These are phyloP conservation scores for Alternaria sp. DNA, from an alignment of 2,329 filamentous ascomycete species.

Conservation along the genomic window DNA sequence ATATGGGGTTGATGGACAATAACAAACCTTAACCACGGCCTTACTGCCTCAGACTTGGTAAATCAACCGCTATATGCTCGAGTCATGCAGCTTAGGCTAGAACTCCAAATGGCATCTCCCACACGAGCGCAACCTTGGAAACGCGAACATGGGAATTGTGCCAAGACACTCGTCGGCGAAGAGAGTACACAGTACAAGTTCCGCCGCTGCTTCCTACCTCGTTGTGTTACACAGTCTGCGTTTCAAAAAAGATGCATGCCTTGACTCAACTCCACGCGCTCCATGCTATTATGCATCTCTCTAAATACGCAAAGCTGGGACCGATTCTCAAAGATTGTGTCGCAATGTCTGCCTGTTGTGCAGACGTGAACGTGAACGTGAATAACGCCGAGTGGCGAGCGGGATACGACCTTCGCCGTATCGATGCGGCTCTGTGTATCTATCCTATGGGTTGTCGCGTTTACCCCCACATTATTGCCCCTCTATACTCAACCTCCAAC, in stretches of 20 bases:
- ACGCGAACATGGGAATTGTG: neutral
- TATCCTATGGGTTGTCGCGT: neutral
- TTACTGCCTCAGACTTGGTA: neutral
- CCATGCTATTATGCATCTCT: neutral
- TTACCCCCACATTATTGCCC: conserved; percentile 16
- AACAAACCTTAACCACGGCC: conserved; percentile 2
- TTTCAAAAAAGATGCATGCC: neutral
- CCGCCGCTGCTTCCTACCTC: neutral
- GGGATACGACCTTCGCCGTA: conserved; percentile 4
- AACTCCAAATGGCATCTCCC: neutral
- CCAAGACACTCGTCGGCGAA: neutral
- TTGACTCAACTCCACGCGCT: neutral
- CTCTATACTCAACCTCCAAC: conserved; percentile 6
- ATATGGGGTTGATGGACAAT: neutral
- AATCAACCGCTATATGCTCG: conserved; percentile 7
- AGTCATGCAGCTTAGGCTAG: conserved; percentile 4
- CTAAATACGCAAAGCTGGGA: neutral
- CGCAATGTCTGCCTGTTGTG: conserved; percentile 2
- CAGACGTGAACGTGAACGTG: neutral
- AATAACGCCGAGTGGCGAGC: neutral
- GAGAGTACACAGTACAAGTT: neutral
- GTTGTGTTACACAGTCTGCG: neutral
- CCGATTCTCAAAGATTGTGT: neutral
- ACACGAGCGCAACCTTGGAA: neutral
- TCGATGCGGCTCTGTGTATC: neutral